Conservation (phyloP, 179 eudicot species). For the Vitellaria paradoxa region DNA sequence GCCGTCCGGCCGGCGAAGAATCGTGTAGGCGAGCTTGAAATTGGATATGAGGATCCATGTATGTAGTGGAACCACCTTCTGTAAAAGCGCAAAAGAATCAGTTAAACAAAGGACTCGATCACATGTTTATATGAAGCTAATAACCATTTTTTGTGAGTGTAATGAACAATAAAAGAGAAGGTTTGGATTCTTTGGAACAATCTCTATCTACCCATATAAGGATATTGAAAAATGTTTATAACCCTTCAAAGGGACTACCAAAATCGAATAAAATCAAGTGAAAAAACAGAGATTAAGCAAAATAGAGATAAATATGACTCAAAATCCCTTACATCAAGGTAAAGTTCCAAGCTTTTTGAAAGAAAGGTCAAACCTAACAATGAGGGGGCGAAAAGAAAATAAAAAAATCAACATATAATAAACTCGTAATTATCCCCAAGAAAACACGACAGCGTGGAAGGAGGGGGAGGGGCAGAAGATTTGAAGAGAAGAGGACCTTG, state of each 20-base stretch:
- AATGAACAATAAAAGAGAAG: background rate
- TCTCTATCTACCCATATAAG: too few relatives aligned
- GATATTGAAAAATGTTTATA: too few relatives aligned
- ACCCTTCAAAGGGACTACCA: background rate
- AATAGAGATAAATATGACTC: background rate
- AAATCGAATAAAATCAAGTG: background rate
- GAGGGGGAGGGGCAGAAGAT: background rate
- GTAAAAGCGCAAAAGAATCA: background rate
- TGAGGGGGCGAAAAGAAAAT: background rate
- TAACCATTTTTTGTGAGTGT: too few relatives aligned
- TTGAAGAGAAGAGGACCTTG: conserved; percentile 43
- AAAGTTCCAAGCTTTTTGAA: background rate
- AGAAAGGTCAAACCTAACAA: background rate
- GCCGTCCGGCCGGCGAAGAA: conserved; percentile 90
- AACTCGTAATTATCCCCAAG: background rate
- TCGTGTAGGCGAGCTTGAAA: conserved; percentile 78
- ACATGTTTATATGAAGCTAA: background rate
- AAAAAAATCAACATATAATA: background rate
- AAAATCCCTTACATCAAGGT: background rate
- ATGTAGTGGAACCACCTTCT: conserved; percentile 89
- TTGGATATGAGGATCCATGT: conserved; percentile 91
- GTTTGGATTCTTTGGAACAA: too few relatives aligned
- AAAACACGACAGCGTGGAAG: background rate
- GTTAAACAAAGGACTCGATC: background rate
- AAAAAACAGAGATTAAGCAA: background rate